phyloP scores from a whole-genome alignment of 768 basidiomycete species.

The Lactarius pseudohatsudake region DNA sequence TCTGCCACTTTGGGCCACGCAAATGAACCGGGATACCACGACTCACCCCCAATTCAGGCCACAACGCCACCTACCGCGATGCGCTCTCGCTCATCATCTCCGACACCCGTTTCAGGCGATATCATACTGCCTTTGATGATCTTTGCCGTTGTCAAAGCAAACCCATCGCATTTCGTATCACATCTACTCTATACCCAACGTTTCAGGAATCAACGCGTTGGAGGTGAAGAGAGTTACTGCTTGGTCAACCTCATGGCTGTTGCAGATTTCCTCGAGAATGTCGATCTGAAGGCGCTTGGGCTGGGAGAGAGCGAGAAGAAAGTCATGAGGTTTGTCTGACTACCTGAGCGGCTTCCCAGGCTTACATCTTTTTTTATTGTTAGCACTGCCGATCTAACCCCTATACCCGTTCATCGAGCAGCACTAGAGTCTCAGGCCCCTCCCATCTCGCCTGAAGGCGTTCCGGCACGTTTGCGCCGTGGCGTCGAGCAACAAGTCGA shows the following conservation, averaged over 20 bases:
- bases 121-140: constrained; percentile 92
- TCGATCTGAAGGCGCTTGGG: constrained; percentile 74
- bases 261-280: constrained; percentile 93
- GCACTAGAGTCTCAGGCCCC: constrained; percentile 46
- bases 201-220: constrained; percentile 54
- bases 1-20: constrained; percentile 1
- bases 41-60: background rate
- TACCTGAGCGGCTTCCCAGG: background rate
- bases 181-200: constrained; percentile 65
- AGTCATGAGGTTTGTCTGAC: constrained; percentile 51
- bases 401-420: constrained; percentile 69
- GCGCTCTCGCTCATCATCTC: constrained; percentile 30
- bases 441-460: constrained; percentile 44
- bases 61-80: constrained; percentile 24
- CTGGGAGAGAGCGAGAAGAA: constrained; percentile 58
- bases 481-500: constrained; percentile 81
- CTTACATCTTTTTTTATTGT: constrained; percentile 5
- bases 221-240: constrained; percentile 90
- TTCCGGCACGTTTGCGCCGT: constrained; percentile 59
- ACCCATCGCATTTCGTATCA: constrained; percentile 79
- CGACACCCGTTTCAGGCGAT: constrained; percentile 75
- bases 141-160: constrained; percentile 89
- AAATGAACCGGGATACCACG: background rate
- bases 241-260: constrained; percentile 94
- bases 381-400: constrained; percentile 78